A percentile compares a stretch with the other conserved stretches of the same genome.
Evolutionary conservation across 2,329 filamentous ascomycete species (phyloP).

Genomic region (Byssochlamys sp.): DNA sequence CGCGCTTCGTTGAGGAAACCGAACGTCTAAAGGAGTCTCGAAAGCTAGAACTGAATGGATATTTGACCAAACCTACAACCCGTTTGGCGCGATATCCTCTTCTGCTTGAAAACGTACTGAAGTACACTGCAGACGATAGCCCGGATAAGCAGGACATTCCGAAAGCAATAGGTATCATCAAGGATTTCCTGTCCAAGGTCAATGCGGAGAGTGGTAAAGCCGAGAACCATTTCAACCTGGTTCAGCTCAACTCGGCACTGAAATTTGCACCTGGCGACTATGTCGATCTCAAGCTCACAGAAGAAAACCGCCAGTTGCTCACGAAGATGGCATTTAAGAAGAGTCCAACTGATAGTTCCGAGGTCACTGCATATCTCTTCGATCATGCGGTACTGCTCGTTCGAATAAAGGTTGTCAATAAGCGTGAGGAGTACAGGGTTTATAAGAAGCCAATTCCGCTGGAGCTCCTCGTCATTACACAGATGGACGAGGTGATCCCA

Average conservation of each 20-base stretch:
- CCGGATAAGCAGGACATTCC: conserved; percentile 87
- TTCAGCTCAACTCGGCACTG: conserved; percentile 81
- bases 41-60: conserved; percentile 93
- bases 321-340: conserved; percentile 95
- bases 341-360: conserved; percentile 71
- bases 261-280: conserved; percentile 83
- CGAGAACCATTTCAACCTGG: conserved; percentile 92
- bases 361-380: conserved; percentile 91
- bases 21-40: conserved; percentile 91
- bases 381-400: conserved; percentile 91
- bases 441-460: conserved; percentile 92
- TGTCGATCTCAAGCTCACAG: conserved; percentile 87
- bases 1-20: conserved; percentile 90
- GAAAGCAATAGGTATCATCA: conserved; percentile 75
- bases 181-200: conserved; percentile 75
- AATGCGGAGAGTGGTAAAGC: conserved; percentile 94
- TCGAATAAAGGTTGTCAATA: conserved; percentile 81
- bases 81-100: conserved; percentile 88
- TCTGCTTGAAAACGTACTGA: conserved; percentile 79
- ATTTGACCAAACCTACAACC: conserved; percentile 93
- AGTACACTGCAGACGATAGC: conserved; percentile 80
- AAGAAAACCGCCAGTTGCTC: conserved; percentile 83
- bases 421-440: conserved; percentile 86
- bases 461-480: conserved; percentile 81
- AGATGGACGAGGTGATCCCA: conserved; percentile 94